A percentile compares a stretch with the other conserved stretches of the same genome.
Evolutionary conservation across 2,329 filamentous ascomycete species (phyloP).

Genomic region (Lachnellula occidentalis): DNA sequence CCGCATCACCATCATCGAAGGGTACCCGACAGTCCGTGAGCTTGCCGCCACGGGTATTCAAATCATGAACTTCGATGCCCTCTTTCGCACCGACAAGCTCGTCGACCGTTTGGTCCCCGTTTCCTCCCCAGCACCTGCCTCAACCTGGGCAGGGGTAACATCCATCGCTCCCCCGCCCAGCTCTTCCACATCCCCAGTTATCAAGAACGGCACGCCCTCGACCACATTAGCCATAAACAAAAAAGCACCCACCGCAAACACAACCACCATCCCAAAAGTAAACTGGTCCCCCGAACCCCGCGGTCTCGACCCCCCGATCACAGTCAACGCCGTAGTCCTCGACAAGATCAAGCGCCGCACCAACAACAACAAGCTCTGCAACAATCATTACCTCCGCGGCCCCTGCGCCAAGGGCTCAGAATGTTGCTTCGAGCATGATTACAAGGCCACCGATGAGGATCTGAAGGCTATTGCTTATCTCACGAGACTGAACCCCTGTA

Average conservation of each 20-base stretch:
- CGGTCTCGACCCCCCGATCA: constrained; percentile 49
- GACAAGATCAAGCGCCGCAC: constrained; percentile 53
- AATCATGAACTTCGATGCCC: constrained; percentile 41
- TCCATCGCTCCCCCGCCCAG: constrained; percentile 20
- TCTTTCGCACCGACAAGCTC: constrained; percentile 53
- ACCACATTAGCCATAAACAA: constrained; percentile 2
- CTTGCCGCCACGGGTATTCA: constrained; percentile 42
- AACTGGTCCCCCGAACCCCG: constrained; percentile 50
- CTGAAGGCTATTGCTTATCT: constrained; percentile 50
- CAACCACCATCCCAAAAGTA: constrained; percentile 6
- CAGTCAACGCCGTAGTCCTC: constrained; percentile 40
- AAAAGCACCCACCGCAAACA: constrained; percentile 8
- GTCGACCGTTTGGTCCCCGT: constrained; percentile 32
- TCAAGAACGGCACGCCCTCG: constrained; percentile 13
- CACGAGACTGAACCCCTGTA: constrained; percentile 53
- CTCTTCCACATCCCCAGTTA: constrained; percentile 13
- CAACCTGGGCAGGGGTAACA: constrained; percentile 30
- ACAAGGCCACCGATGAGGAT: constrained; percentile 49
- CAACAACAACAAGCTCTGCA: constrained; percentile 53
- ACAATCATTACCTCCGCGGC: constrained; percentile 55
- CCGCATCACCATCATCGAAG: constrained; percentile 51
- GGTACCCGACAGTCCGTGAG: constrained; percentile 45
- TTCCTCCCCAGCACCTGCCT: constrained; percentile 22
- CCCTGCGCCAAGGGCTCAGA: constrained; percentile 49
- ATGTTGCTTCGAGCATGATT: constrained; percentile 53